A percentile compares a stretch with the other conserved stretches of the same genome.
Conservation (phyloP, 2,329 filamentous ascomycete genomes). For the Hirsutella rhossiliensis region DNA sequence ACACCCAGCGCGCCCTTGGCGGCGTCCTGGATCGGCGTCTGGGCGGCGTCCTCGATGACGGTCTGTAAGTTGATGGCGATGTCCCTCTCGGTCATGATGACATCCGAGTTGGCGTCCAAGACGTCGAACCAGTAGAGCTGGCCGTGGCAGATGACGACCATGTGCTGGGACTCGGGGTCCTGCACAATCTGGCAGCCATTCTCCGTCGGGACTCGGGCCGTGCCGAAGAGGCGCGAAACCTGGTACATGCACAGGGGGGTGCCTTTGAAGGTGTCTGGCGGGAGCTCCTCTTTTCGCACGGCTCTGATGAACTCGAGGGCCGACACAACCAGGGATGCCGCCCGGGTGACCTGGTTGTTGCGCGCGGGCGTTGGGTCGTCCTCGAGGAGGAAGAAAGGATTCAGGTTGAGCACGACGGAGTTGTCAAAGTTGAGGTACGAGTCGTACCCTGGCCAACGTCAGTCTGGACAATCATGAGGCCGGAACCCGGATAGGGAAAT, state of each 20-base stretch:
- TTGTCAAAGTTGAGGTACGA: slow-evolving; percentile 98
- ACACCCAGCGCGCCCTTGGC: slow-evolving; percentile 93
- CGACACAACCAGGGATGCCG: slow-evolving; percentile 83
- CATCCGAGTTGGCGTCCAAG: slow-evolving; percentile 81
- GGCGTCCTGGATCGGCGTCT: slow-evolving; percentile 84
- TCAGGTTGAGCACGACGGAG: slow-evolving; percentile 91
- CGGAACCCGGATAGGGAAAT: not conserved
- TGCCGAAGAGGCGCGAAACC: slow-evolving; percentile 90
- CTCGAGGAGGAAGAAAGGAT: slow-evolving; percentile 94
- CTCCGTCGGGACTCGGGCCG: slow-evolving; percentile 84
- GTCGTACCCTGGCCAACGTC: slow-evolving; percentile 66
- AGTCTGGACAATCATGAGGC: not conserved
- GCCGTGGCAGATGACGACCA: slow-evolving; percentile 86
- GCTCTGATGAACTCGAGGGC: slow-evolving; percentile 86
- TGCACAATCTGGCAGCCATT: slow-evolving; percentile 94
- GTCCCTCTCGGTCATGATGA: slow-evolving; percentile 96
- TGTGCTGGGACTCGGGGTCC: slow-evolving; percentile 82
- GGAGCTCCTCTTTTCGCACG: slow-evolving; percentile 82
- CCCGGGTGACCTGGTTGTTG: slow-evolving; percentile 92
- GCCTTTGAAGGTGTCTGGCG: slow-evolving; percentile 74
- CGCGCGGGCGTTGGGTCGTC: slow-evolving; percentile 94
- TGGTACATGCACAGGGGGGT: slow-evolving; percentile 96
- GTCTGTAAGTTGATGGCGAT: slow-evolving; percentile 83
- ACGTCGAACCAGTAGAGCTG: slow-evolving; percentile 99
- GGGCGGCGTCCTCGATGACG: slow-evolving; percentile 79